A percentile compares a stretch with the other conserved stretches of the same genome.
Evolutionary conservation across 2,329 filamentous ascomycete species (phyloP).

Genomic region (Talaromyces pinophilus): DNA sequence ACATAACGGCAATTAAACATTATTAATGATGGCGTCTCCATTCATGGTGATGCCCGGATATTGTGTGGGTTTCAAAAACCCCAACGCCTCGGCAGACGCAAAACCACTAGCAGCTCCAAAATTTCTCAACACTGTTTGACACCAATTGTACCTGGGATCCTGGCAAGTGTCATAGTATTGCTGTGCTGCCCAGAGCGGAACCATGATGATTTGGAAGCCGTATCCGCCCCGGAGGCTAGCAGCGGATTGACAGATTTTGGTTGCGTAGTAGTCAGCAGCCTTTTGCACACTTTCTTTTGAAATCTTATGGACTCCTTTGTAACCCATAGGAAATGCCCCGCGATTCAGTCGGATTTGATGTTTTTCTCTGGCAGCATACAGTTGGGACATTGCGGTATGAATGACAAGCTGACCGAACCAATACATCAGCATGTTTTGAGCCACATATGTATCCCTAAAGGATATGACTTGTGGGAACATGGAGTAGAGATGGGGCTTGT

Average conservation of each 20-base stretch:
- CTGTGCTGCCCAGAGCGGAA: constrained; percentile 21
- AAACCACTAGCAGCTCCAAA: constrained; percentile 19
- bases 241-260: constrained; percentile 22
- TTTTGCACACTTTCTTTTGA: constrained; percentile 13
- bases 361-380: constrained; percentile 15
- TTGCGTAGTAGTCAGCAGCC: constrained; percentile 22
- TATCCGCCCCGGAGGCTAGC: constrained; percentile 20
- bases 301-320: not conserved
- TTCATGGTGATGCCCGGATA: constrained; percentile 10
- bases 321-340: not conserved
- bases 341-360: not conserved
- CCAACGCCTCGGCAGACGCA: constrained; percentile 12
- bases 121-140: constrained; percentile 18
- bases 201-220: constrained; percentile 22
- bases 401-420: constrained; percentile 22
- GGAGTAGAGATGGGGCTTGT: constrained; percentile 7
- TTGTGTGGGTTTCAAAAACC: constrained; percentile 14
- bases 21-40: constrained; percentile 24
- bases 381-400: constrained; percentile 11
- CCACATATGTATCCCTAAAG: constrained; percentile 21
- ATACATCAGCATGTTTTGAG: constrained; percentile 22
- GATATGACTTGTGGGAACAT: constrained; percentile 21
- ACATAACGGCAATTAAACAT: not conserved
- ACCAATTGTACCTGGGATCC: constrained; percentile 17
- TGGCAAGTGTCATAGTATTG: constrained; percentile 13